Conservation (phyloP, 2,329 filamentous ascomycete genomes). For the Xylariaceae sp. region DNA sequence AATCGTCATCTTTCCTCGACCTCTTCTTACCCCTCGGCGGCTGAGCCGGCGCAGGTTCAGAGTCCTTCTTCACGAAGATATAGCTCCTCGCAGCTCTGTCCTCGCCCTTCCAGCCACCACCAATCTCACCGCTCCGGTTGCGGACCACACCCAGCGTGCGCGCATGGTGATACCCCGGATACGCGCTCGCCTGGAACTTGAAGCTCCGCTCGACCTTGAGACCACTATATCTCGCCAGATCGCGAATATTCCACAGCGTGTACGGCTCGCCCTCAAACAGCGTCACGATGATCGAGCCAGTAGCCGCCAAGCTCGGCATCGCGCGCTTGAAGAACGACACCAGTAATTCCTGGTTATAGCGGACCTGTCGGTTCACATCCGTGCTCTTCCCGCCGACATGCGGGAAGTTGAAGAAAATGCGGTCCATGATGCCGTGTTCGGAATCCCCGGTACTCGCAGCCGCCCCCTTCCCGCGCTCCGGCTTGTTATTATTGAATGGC, state of each 20-base stretch:
- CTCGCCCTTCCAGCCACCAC: constrained; percentile 48
- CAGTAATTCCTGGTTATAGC: constrained; percentile 78
- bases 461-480: constrained; percentile 13
- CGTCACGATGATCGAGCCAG: constrained; percentile 69
- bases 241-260: constrained; percentile 88
- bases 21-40: constrained; percentile 28
- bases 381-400: constrained; percentile 89
- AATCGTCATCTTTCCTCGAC: constrained; percentile 25
- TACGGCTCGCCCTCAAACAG: constrained; percentile 94
- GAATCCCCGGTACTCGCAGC: background rate
- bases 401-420: constrained; percentile 93
- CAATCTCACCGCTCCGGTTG: constrained; percentile 41
- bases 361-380: constrained; percentile 90
- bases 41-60: constrained; percentile 31
- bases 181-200: constrained; percentile 59
- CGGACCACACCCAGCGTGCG: constrained; percentile 63
- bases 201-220: constrained; percentile 67
- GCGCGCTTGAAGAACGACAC: constrained; percentile 61
- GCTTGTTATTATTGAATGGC: constrained; percentile 39
- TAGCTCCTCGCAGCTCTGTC: constrained; percentile 53
- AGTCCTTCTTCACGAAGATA: constrained; percentile 57
- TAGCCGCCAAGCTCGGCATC: constrained; percentile 46
- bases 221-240: constrained; percentile 74
- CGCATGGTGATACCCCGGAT: constrained; percentile 70
- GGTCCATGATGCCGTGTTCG: constrained; percentile 52